Evolutionary conservation across 148 eudicot genomes (phyloP).

Genomic region (Amaranthus cruentus): DNA sequence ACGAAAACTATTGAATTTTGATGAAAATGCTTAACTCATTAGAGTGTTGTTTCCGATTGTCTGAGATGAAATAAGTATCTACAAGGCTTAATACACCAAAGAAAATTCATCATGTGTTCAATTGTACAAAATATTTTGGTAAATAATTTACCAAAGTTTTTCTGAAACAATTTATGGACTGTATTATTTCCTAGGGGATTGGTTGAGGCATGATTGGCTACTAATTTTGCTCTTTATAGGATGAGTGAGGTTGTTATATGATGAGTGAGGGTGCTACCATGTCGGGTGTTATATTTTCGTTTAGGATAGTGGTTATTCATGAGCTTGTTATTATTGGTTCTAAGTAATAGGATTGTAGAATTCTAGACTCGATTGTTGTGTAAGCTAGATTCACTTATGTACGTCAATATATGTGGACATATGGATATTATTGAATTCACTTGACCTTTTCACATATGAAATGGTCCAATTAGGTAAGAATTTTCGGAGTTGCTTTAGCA

Average conservation of each 20-base stretch:
- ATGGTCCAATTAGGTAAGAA: too few relatives aligned
- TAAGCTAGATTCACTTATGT: too few relatives aligned
- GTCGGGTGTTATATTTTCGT: too few relatives aligned
- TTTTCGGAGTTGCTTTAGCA: too few relatives aligned
- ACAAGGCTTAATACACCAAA: constrained; percentile 3
- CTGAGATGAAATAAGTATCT: constrained; percentile 14
- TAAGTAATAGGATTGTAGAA: too few relatives aligned
- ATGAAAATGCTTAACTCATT: constrained; percentile 16
- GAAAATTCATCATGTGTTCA: background rate
- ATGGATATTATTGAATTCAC: too few relatives aligned
- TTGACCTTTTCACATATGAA: too few relatives aligned
- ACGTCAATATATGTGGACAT: too few relatives aligned
- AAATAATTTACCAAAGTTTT: background rate
- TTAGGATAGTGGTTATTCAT: too few relatives aligned
- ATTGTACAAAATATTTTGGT: background rate
- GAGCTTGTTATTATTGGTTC: too few relatives aligned
- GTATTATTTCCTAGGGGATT: background rate
- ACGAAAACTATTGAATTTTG: constrained; percentile 3
- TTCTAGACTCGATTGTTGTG: too few relatives aligned
- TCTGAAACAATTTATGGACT: background rate
- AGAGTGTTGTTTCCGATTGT: background rate
- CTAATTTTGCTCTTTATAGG: background rate
- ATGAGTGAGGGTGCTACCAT: background rate
- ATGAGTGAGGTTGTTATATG: background rate
- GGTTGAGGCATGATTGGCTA: background rate